Evolutionary conservation across 805 yeast genomes (phyloP), one percentile per base, ranked within the genome.

Genomic region (Yamadazyma insecticola): DNA sequence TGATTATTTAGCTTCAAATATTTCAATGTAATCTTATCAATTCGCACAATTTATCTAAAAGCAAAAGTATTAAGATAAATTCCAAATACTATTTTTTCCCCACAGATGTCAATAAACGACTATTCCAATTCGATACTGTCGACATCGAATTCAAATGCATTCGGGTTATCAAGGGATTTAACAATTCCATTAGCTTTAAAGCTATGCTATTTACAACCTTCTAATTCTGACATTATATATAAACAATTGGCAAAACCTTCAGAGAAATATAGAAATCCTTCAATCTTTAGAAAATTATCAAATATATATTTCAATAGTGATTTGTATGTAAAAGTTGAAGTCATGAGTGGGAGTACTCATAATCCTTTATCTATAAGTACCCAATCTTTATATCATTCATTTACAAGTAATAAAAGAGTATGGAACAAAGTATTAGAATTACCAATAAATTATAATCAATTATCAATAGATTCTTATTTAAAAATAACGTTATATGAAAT

Each of bases 381-480:
- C 7, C 69, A 60, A 39, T 58, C 70, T 5, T 50, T 57, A 6
- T 63, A 60, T 40, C 51, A 50, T 32, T 32, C 52, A 8, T 64
- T 65, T 32, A 41, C 52, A 28, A 49, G 45, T 27, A 58, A 53
- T 29, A 51, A 49, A 29, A 19, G 72, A 71, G 48, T 71, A 51
- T 86, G 92, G 89, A 72, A 81, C 43, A 76, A 77, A 37, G 81
- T 87, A 82, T 55, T 86, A 13, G 70, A 72, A 27, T 53, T 92
- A 28, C 90, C 97, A 1, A 70, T 89, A 2, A 66, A 69, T 32
- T 76, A 83, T 41, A 72, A 73, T 32, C 92, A 87, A 47, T 53
- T 90, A n/a, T 80, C 85, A 2, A 50, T 76, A 22, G 71, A 74
- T 24, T 57, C 92, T 4, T 70, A 66, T 39, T 51, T 89, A 12